phyloP scores from a whole-genome alignment of 768 basidiomycete species.

The Calocybe cyanea region DNA sequence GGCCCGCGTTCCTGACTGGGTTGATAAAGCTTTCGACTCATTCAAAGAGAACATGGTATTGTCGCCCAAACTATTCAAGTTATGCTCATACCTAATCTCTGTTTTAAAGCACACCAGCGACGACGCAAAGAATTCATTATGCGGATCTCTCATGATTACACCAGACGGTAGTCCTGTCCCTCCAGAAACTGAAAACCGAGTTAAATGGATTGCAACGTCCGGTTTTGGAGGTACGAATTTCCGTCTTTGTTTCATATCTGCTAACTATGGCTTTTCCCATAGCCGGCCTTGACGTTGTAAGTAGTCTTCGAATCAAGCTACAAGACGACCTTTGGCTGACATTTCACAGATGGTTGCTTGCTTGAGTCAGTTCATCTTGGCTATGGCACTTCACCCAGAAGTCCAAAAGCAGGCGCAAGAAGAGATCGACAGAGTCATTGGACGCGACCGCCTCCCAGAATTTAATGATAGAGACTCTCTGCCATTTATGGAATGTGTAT shows the following conservation, averaged over 20 bases:
- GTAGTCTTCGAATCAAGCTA: neutral
- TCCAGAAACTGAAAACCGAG: conserved; percentile 14
- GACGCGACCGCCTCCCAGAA: conserved; percentile 13
- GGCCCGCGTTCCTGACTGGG: conserved; percentile 15
- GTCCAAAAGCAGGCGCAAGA: conserved; percentile 15
- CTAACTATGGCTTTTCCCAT: neutral
- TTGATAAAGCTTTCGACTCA: conserved; percentile 14
- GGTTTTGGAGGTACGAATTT: conserved; percentile 13
- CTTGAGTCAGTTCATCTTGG: conserved; percentile 16
- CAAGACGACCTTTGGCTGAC: neutral
- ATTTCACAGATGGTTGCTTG: conserved; percentile 12
- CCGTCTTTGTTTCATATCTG: neutral
- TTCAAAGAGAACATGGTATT: conserved; percentile 16
- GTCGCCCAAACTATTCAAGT: neutral
- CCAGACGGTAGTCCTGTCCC: conserved; percentile 13
- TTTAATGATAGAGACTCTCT: conserved; percentile 15
- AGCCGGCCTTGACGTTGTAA: conserved; percentile 17
- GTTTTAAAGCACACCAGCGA: conserved; percentile 13
- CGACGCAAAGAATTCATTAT: conserved; percentile 16
- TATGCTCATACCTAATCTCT: neutral
- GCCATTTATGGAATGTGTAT: conserved; percentile 17
- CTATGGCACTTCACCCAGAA: conserved; percentile 15
- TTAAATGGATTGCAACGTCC: conserved; percentile 18
- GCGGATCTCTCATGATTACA: conserved; percentile 16
- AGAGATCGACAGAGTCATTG: conserved; percentile 16